Evolutionary conservation across 2,329 filamentous ascomycete genomes (phyloP), one percentile per base, ranked within the genome.

Genomic region (Passalora sequoiae): DNA sequence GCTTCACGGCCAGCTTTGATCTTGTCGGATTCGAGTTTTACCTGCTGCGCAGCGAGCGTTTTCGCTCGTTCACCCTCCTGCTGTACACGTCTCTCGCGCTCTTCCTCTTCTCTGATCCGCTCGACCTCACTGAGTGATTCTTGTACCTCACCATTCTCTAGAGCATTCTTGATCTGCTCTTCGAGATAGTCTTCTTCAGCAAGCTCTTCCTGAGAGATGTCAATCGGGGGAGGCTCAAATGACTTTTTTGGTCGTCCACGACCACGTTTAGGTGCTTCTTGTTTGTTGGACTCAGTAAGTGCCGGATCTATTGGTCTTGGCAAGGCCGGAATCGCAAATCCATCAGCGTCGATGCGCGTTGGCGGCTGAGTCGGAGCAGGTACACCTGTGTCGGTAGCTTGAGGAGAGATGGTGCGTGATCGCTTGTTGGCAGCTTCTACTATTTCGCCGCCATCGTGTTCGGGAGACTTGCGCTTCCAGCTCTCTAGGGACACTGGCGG

Each of bases 1-100:
- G 65, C 1, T 72, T 73, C 20, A 69, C 71, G 47, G 70, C 58
- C 68, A 12, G 71, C 67, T 13, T 75, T 67, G 20, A 72, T 73
- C 62, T 73, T 72, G 38, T 74, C 66, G 2, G 73, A 47, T 16
- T 57, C 51, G n/a, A 55, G 39, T 13, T 53, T 50, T 30, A 56
- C 54, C 36, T 62, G 55, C 35, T 56, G 47, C 13, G 55, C 57
- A 9, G 60, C 61, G 1, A 59, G 49, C 7, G 42, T 37, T 35
- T 56, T 54, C 16, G 60, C 57, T 29, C 54, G 46, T 29, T 58
- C 27, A 9, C 28, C 44, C 29, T 51, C 51, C 24, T 43, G 39
- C 12, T 31, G 15, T 7, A 49, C 44, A 3, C 42, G 38, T 20
- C 50, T 44, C 16, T 39, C 28, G 9, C n/a, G 52, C 22, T 59